phyloP scores from a whole-genome alignment of 176 grass and related monocot genomes.

The Ensete ventricosum region DNA sequence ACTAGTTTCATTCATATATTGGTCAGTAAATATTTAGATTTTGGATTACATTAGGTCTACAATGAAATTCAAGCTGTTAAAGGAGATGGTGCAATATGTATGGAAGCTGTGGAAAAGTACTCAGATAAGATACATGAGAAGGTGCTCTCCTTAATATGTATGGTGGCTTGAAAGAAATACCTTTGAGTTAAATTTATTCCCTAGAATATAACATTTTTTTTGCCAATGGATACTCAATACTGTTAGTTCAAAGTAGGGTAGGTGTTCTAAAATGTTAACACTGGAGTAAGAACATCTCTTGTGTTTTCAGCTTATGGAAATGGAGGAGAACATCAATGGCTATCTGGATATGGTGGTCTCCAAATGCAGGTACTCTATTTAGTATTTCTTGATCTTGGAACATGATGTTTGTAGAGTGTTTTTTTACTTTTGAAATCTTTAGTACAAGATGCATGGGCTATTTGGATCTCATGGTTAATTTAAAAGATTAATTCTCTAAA shows the following conservation, averaged over 20 bases:
- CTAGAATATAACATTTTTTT: neutral
- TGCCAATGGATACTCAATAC: neutral
- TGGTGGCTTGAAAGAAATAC: neutral
- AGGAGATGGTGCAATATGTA: conserved; percentile 19
- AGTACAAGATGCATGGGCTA: too few relatives aligned
- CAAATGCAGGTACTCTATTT: conserved; percentile 57
- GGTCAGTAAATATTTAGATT: neutral
- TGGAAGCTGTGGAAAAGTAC: conserved; percentile 18
- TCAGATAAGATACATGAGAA: conserved; percentile 22
- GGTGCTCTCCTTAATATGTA: conserved; percentile 14
- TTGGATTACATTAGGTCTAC: conserved; percentile 24
- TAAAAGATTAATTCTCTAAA: too few relatives aligned
- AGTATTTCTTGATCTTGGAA: neutral
- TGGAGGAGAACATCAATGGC: conserved; percentile 44
- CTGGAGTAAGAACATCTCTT: neutral
- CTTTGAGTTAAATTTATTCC: too few relatives aligned
- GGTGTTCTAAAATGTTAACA: neutral
- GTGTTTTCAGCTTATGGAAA: conserved; percentile 56
- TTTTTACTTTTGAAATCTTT: too few relatives aligned
- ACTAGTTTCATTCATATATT: neutral
- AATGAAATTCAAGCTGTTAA: conserved; percentile 18
- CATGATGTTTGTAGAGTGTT: too few relatives aligned
- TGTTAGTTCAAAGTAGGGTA: neutral
- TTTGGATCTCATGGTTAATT: too few relatives aligned
- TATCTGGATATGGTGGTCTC: conserved; percentile 44